These are phyloP conservation scores for Torulaspora indica DNA, from an alignment of 805 yeast species.

Conservation along the genomic window DNA sequence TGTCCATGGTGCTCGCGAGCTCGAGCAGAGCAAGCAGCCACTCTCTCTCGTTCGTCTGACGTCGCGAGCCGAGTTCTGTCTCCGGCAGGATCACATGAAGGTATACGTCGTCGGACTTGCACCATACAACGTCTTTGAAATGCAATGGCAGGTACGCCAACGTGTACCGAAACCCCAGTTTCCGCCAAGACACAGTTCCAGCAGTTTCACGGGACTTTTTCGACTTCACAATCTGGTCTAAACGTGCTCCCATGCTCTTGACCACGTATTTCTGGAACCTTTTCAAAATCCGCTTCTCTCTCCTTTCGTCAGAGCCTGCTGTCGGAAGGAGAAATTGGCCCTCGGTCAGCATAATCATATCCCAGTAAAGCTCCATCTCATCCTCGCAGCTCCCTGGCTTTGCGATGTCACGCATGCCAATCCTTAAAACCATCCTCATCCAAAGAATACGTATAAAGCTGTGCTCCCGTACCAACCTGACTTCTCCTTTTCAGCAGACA, in stretches of 20 bases:
- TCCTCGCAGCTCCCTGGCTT: neutral
- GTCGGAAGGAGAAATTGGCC: constrained; percentile 22
- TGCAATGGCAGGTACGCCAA: constrained; percentile 26
- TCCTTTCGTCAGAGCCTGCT: neutral
- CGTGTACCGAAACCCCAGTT: constrained; percentile 24
- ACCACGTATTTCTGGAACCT: constrained; percentile 15
- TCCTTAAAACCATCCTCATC: constrained; percentile 24
- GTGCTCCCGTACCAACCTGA: constrained; percentile 2
- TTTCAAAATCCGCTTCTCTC: constrained; percentile 5
- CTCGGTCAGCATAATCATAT: constrained; percentile 30
- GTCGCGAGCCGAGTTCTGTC: constrained; percentile 8
- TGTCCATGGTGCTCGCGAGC: constrained; percentile 19
- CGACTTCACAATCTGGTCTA: constrained; percentile 10
- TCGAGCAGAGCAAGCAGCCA: constrained; percentile 31
- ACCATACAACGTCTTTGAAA: constrained; percentile 25
- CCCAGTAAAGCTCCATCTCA: constrained; percentile 33
- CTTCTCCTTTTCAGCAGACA: constrained; percentile 20
- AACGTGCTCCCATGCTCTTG: constrained; percentile 14
- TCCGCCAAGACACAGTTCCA: constrained; percentile 21
- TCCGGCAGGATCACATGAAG: constrained; percentile 25
- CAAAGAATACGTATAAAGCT: constrained; percentile 19
- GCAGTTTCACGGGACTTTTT: neutral
- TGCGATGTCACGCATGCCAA: constrained; percentile 36
- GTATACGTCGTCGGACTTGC: constrained; percentile 20
- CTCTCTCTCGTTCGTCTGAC: constrained; percentile 20